Conservation (phyloP, 2,329 filamentous ascomycete genomes). For the Colletotrichum euphorbiae region DNA sequence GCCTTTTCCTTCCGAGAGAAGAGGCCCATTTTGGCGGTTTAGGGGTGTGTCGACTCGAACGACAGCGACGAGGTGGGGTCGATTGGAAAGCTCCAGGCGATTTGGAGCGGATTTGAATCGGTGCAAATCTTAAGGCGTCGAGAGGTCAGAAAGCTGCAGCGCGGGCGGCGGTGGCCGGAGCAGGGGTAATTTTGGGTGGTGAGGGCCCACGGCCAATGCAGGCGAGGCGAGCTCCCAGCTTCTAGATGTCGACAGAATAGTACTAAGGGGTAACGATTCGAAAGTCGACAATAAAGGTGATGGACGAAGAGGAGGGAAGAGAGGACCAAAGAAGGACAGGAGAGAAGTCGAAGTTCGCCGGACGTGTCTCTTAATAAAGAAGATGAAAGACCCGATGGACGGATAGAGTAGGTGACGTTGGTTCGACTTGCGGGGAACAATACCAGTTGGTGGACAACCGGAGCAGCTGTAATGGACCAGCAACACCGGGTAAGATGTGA, state of each 20-base stretch:
- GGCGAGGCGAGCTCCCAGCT: background rate
- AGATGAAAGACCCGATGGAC: constrained; percentile 8
- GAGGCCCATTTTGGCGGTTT: constrained; percentile 60
- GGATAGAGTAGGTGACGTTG: constrained; percentile 1
- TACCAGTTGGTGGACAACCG: constrained; percentile 1
- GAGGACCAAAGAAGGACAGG: constrained; percentile 6
- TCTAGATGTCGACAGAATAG: background rate
- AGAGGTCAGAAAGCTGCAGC: constrained; percentile 12
- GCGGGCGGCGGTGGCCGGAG: constrained; percentile 18
- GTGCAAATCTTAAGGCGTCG: constrained; percentile 16
- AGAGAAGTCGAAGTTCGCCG: constrained; percentile 21
- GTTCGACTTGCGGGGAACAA: constrained; percentile 31
- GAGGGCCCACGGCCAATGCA: constrained; percentile 1
- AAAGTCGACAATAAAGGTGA: constrained; percentile 13
- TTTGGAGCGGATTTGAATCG: constrained; percentile 5
- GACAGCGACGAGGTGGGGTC: constrained; percentile 25
- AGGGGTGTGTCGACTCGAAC: constrained; percentile 7
- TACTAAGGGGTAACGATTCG: background rate
- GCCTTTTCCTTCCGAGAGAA: constrained; percentile 68
- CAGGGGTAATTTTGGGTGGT: constrained; percentile 12
- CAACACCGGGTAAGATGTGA: background rate
- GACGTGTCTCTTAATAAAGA: constrained; percentile 11
- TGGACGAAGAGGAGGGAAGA: constrained; percentile 1
- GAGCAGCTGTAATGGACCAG: background rate
- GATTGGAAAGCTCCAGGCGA: constrained; percentile 19